A percentile compares a stretch with the other conserved stretches of the same genome.
Conservation (phyloP, 768 basidiomycete species). For the Pleurotus cornucopiae region DNA sequence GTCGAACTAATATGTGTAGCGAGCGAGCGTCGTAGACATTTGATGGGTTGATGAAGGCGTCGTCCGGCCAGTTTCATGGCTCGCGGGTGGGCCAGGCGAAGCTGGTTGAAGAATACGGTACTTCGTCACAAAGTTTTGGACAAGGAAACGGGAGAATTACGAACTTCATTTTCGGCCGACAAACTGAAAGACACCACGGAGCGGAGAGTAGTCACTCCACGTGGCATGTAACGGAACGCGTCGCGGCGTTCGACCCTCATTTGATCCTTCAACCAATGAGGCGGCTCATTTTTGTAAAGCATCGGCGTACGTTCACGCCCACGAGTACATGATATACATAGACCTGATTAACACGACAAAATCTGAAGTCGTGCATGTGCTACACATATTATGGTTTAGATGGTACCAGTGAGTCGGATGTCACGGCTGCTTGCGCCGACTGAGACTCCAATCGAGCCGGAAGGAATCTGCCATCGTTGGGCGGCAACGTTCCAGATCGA, state of each 20-base stretch:
- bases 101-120: background rate
- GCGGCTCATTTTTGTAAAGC: too few species aligned
- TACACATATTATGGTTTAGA: conserved; percentile 10
- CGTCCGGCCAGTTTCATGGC: background rate
- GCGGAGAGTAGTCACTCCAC: too few species aligned
- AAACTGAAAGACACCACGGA: too few species aligned
- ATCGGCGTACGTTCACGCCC: too few species aligned
- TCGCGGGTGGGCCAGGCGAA: background rate
- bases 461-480: conserved; percentile 54
- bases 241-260: too few species aligned
- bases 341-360: too few species aligned
- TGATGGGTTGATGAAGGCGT: background rate
- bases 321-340: too few species aligned
- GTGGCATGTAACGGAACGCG: too few species aligned
- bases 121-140: too few species aligned
- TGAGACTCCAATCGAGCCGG: conserved; percentile 39
- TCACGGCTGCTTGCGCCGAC: conserved; percentile 51
- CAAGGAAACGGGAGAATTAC: background rate
- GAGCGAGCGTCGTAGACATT: conserved; percentile 3
- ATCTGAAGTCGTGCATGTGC: too few species aligned
- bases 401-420: conserved; percentile 38
- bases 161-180: conserved; percentile 7
- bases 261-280: too few species aligned
- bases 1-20: conserved; percentile 26
- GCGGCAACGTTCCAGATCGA: conserved; percentile 49